phyloP scores from a whole-genome alignment of 768 basidiomycete species.

The Suillus alpinus region DNA sequence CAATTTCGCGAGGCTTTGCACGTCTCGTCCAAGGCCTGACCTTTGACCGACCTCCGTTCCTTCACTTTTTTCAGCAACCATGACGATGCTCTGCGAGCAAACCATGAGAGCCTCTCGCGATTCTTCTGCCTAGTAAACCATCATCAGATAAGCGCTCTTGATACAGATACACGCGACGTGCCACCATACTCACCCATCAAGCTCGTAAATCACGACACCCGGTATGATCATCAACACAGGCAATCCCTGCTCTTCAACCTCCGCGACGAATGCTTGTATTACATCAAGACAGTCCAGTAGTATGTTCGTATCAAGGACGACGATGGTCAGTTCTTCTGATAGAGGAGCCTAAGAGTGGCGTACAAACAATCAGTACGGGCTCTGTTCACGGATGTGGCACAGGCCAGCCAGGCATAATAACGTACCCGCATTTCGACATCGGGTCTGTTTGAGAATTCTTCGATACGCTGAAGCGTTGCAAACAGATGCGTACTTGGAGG shows the following conservation, averaged over 20 bases:
- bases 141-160: constrained; percentile 5
- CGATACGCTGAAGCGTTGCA: constrained; percentile 49
- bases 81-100: constrained; percentile 64
- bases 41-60: constrained; percentile 52
- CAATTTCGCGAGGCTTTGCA: constrained; percentile 59
- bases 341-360: constrained; percentile 35
- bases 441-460: constrained; percentile 49
- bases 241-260: constrained; percentile 48
- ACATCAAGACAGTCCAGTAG: constrained; percentile 65
- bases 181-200: constrained; percentile 56
- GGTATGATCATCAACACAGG: constrained; percentile 68
- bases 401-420: not conserved
- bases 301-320: constrained; percentile 81
- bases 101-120: constrained; percentile 47
- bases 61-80: constrained; percentile 66
- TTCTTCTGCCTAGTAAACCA: constrained; percentile 38
- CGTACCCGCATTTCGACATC: constrained; percentile 77
- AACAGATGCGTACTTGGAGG: constrained; percentile 15
- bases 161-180: not conserved
- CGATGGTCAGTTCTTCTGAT: constrained; percentile 40
- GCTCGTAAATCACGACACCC: constrained; percentile 71
- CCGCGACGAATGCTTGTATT: constrained; percentile 61
- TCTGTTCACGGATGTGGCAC: not conserved
- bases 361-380: not conserved
- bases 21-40: constrained; percentile 63